These are phyloP conservation scores for Penicillium antarcticum DNA, from an alignment of 495 filamentous ascomycete species.

Conservation along the genomic window DNA sequence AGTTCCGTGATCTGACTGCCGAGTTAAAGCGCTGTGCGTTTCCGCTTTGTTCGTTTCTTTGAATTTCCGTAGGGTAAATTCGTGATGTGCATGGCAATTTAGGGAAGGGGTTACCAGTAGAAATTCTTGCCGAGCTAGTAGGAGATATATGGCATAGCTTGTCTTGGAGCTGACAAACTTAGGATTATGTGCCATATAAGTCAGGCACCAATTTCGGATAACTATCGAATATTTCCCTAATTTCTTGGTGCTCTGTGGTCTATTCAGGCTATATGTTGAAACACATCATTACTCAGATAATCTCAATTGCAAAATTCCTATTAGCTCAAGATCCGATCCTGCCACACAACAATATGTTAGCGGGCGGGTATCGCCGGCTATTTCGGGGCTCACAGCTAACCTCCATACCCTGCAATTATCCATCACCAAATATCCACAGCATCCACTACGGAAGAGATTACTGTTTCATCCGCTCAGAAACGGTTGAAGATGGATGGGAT, in stretches of 20 bases:
- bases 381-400: constrained; percentile 3
- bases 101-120: too few species aligned
- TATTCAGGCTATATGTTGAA: too few species aligned
- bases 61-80: too few species aligned
- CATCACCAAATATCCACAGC: constrained; percentile 9
- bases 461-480: constrained; percentile 19
- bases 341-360: constrained; percentile 4
- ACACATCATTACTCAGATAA: background rate
- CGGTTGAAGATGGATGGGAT: constrained; percentile 36
- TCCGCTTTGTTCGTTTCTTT: constrained; percentile 11
- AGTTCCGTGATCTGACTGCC: constrained; percentile 16
- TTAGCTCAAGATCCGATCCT: background rate
- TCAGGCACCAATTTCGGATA: too few species aligned
- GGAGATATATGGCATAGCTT: too few species aligned
- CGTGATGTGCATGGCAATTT: too few species aligned
- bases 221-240: too few species aligned
- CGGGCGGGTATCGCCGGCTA: constrained; percentile 19
- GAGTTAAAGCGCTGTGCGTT: constrained; percentile 19
- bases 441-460: constrained; percentile 4
- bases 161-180: too few species aligned
- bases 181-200: too few species aligned
- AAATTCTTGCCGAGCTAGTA: too few species aligned
- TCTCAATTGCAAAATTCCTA: background rate
- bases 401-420: constrained; percentile 2
- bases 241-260: too few species aligned